phyloP scores from a whole-genome alignment of 768 basidiomycete species.

The Stropharia rugosoannulata region DNA sequence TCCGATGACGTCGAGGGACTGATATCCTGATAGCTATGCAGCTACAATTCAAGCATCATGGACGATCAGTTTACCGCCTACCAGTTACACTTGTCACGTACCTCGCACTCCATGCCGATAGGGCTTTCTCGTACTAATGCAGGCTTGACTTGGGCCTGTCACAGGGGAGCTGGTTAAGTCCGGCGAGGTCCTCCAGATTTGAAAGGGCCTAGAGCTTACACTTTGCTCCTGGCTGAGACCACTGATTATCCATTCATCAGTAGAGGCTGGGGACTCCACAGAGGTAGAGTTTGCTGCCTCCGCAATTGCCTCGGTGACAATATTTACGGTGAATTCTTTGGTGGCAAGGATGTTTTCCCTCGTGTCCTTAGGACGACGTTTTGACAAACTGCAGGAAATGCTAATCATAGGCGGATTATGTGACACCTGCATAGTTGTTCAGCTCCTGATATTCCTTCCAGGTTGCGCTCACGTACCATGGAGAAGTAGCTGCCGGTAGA shows the following conservation, averaged over 20 bases:
- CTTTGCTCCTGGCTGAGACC: constrained; percentile 55
- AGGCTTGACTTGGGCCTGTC: constrained; percentile 47
- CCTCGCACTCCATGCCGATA: constrained; percentile 62
- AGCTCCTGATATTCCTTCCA: constrained; percentile 2
- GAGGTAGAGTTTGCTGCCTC: constrained; percentile 58
- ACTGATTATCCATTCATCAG: constrained; percentile 60
- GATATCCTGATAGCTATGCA: constrained; percentile 52
- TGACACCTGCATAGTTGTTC: constrained; percentile 39
- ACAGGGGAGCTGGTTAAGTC: constrained; percentile 9
- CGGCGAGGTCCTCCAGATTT: not conserved
- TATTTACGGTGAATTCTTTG: constrained; percentile 69
- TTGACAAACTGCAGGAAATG: constrained; percentile 52
- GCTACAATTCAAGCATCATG: constrained; percentile 26
- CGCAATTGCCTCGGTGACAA: constrained; percentile 65
- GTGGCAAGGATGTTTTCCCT: constrained; percentile 62
- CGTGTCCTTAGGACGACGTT: constrained; percentile 54
- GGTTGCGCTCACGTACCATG: constrained; percentile 36
- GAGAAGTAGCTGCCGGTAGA: constrained; percentile 53
- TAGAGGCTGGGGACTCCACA: constrained; percentile 50
- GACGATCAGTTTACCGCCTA: constrained; percentile 4
- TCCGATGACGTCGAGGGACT: constrained; percentile 32
- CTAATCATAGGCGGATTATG: constrained; percentile 68
- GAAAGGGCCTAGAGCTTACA: constrained; percentile 32
- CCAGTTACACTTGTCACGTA: constrained; percentile 24
- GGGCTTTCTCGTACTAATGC: constrained; percentile 57